A percentile compares a stretch with the other conserved stretches of the same genome.
phyloP scores from a whole-genome alignment of 2,329 filamentous ascomycete genomes.

The Ophiognomonia clavigignenti-juglandacearum region DNA sequence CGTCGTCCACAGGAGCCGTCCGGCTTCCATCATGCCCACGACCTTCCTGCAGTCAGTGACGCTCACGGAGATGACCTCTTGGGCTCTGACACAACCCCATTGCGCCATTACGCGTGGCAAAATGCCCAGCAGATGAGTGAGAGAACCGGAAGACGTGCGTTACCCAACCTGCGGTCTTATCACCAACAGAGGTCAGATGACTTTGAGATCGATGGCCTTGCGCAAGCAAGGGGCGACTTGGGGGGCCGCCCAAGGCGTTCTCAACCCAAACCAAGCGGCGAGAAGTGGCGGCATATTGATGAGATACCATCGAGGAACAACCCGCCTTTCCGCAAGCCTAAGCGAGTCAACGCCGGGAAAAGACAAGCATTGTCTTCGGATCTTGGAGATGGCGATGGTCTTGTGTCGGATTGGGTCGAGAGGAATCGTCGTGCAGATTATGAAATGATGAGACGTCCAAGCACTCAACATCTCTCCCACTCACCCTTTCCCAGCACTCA shows the following conservation, averaged over 20 bases:
- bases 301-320: slow-evolving; percentile 1
- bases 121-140: too few species aligned
- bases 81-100: too few species aligned
- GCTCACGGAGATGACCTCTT: too few species aligned
- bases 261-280: background rate
- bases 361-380: background rate
- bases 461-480: background rate
- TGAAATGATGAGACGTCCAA: background rate
- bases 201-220: background rate
- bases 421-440: background rate
- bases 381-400: background rate
- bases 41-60: background rate
- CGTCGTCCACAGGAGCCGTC: background rate
- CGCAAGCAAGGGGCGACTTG: slow-evolving; percentile 1
- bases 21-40: background rate
- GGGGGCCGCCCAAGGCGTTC: background rate
- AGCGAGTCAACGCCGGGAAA: slow-evolving; percentile 4
- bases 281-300: background rate
- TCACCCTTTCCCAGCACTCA: background rate
- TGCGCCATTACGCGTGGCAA: too few species aligned
- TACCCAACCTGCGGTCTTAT: background rate
- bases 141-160: background rate
- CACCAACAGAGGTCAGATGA: background rate
- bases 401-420: background rate
- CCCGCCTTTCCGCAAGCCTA: slow-evolving; percentile 10